Conservation (phyloP, 108 stramenopile species). For the Skeletonema grethae region DNA sequence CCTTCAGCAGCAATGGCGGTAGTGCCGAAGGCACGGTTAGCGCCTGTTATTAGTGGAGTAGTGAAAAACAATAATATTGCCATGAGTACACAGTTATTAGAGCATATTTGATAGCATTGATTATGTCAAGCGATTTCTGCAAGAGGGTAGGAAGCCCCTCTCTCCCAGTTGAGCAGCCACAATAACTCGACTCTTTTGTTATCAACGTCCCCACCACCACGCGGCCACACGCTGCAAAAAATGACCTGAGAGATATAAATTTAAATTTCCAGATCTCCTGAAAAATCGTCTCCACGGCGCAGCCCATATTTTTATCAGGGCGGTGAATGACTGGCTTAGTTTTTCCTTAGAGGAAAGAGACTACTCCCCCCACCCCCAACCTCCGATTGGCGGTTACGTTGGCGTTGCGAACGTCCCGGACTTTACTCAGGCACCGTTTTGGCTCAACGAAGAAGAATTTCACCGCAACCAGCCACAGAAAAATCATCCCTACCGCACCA, state of each 20-base stretch:
- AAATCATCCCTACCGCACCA: not conserved
- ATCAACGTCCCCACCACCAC: not conserved
- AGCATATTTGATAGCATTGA: not conserved
- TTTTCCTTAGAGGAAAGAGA: not conserved
- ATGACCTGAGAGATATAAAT: not conserved
- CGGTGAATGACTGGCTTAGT: not conserved
- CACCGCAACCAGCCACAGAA: not conserved
- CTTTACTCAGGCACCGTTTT: not conserved
- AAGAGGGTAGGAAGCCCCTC: not conserved
- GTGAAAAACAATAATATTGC: not conserved
- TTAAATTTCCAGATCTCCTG: not conserved
- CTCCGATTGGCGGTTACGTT: not conserved
- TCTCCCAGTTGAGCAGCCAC: not conserved
- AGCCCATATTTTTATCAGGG: not conserved
- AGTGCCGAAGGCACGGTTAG: constrained; percentile 76
- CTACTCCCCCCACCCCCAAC: not conserved
- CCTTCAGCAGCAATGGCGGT: constrained; percentile 60
- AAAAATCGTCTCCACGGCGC: not conserved
- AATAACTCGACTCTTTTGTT: not conserved
- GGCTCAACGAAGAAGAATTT: not conserved
- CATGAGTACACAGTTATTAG: not conserved
- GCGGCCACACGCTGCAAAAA: not conserved
- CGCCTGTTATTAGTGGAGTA: constrained; percentile 22
- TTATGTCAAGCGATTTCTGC: not conserved
- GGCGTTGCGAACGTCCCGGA: not conserved